Base-by-base conservation (phyloP, 768 basidiomycete genomes). In the Trametes villosa region DNA sequence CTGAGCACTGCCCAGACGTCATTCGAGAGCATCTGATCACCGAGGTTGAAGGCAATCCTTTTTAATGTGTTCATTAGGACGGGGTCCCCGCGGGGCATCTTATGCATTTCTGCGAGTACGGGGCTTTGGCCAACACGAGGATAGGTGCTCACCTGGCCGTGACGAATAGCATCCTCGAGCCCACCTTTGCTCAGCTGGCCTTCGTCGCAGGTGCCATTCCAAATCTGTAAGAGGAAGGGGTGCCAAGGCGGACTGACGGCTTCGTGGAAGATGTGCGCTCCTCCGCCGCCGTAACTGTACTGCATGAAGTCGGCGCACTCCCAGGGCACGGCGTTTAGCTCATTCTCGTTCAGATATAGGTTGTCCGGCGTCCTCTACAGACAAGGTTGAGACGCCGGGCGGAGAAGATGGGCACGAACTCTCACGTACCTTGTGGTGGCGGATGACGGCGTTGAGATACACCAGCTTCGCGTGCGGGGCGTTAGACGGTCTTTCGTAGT, bases 361-460 rank as follows among this genome's bases (percentile, higher is more conserved):
- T 83, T 82, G 65, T 83, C 81, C 0, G 82, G 81, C 13, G 82
- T 80, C 26, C 81, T 71, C 81, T 82, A 57, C 48, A 49, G 48
- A 33, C 9, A 33, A 4, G n/a, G 48, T 31, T 8, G n/a, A 20
- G 31, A 15, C 15, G 36, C 4, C 13, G 36, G 15, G 15, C 13
- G 15, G 13, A 38, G 13, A 38, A 38, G 36, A 18, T 7, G 36
- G 36, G 36, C 13, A 6, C 42, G 22, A 44, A 6, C 20, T 44
- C 42, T 22, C 20, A 44, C 69, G 7, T 53, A 79, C 81, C 70
- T 83, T 83, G 68, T 82, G 81, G 44, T 82, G 81, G 27, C 81
- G 74, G 49, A 80, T 74, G 57, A 80, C 71, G 29, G 75, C 71
- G 46, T 79, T 79, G 46, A 81, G 49, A 62, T 79, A 80, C 38